Conservation (phyloP, 495 filamentous ascomycete species). For the Neurospora pannonica region DNA sequence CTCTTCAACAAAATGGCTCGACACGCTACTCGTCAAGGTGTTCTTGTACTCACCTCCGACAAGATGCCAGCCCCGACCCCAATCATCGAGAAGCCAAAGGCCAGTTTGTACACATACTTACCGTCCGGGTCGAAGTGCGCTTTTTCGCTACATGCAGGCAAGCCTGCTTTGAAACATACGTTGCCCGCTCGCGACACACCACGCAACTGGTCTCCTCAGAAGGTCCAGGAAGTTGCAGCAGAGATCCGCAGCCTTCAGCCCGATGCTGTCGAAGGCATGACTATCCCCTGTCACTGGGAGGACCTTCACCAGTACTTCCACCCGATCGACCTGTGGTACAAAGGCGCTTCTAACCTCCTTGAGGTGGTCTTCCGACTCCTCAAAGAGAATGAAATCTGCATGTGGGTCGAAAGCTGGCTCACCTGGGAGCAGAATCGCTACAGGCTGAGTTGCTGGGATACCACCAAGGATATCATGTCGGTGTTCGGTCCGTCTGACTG, state of each 20-base stretch:
- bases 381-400: constrained; percentile 22
- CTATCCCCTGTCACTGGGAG: constrained; percentile 9
- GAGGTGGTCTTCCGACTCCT: constrained; percentile 21
- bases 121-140: constrained; percentile 15
- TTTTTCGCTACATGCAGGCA: constrained; percentile 24
- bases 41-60: not conserved
- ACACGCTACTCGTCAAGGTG: not conserved
- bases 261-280: constrained; percentile 20
- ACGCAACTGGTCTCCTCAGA: constrained; percentile 4
- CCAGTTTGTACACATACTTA: constrained; percentile 21
- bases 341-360: constrained; percentile 37
- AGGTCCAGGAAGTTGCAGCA: constrained; percentile 21
- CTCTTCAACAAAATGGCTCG: constrained; percentile 2
- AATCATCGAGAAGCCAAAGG: not conserved
- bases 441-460: constrained; percentile 17
- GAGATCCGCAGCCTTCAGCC: constrained; percentile 23
- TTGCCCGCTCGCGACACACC: constrained; percentile 14
- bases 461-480: constrained; percentile 12
- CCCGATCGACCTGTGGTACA: constrained; percentile 35
- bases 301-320: constrained; percentile 47
- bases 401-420: constrained; percentile 17
- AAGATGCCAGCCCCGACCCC: constrained; percentile 1
- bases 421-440: constrained; percentile 3
- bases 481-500: constrained; percentile 9
- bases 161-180: constrained; percentile 15